Percentiles rank a stretch among this genome's conserved stretches.
Conservation (phyloP, 495 filamentous ascomycete species). For the Penicillium bialowiezense region DNA sequence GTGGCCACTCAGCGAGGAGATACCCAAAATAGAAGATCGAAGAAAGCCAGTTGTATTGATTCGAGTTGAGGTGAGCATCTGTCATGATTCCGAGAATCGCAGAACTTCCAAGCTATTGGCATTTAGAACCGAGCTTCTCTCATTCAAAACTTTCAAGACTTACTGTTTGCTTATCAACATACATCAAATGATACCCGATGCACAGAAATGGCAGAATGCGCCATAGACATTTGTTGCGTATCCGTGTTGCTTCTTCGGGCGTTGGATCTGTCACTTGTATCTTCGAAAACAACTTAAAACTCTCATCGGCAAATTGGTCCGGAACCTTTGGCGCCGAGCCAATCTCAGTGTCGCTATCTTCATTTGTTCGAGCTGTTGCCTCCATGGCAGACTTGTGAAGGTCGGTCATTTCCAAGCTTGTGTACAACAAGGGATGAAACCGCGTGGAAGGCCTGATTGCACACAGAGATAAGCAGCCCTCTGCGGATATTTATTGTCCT, state of each 20-base stretch:
- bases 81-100: conserved; percentile 52
- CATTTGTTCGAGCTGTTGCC: neutral
- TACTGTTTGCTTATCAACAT: conserved; percentile 46
- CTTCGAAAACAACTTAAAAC: conserved; percentile 42
- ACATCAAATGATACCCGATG: conserved; percentile 45
- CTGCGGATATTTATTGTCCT: neutral
- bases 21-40: conserved; percentile 54
- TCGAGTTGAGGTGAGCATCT: conserved; percentile 35
- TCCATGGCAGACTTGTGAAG: neutral
- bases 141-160: conserved; percentile 1
- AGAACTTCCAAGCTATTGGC: conserved; percentile 37
- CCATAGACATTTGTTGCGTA: conserved; percentile 38
- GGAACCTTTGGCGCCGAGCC: conserved; percentile 25
- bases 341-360: neutral
- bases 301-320: conserved; percentile 41
- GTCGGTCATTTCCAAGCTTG: neutral
- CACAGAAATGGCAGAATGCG: conserved; percentile 42
- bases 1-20: conserved; percentile 39
- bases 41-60: conserved; percentile 45
- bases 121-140: neutral
- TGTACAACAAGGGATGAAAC: neutral
- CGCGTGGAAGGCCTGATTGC: neutral
- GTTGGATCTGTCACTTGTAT: conserved; percentile 36
- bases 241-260: conserved; percentile 29
- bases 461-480: neutral